phyloP scores from a whole-genome alignment of 495 filamentous ascomycete species.

The Delitschia confertaspora region DNA sequence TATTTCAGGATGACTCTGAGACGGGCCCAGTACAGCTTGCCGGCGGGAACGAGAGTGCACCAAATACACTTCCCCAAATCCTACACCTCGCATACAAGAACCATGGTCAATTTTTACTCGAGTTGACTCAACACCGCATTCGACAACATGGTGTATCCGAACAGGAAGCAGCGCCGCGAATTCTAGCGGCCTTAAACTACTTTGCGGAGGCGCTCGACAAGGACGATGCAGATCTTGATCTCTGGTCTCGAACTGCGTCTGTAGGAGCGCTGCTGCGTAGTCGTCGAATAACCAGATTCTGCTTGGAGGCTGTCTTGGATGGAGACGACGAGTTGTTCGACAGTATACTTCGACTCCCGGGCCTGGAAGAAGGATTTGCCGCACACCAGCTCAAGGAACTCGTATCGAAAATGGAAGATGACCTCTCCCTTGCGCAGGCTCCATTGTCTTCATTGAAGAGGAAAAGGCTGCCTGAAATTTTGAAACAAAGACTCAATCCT shows the following conservation, averaged over 20 bases:
- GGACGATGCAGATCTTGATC: slow-evolving; percentile 84
- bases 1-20: slow-evolving; percentile 31
- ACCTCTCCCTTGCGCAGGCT: slow-evolving; percentile 57
- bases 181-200: slow-evolving; percentile 37
- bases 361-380: slow-evolving; percentile 78
- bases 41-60: slow-evolving; percentile 51
- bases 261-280: slow-evolving; percentile 69
- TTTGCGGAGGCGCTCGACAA: slow-evolving; percentile 73
- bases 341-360: slow-evolving; percentile 62
- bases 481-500: slow-evolving; percentile 63
- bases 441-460: slow-evolving; percentile 54
- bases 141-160: slow-evolving; percentile 30
- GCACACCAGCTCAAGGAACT: slow-evolving; percentile 60
- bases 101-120: slow-evolving; percentile 79
- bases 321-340: slow-evolving; percentile 67
- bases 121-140: slow-evolving; percentile 53
- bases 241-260: slow-evolving; percentile 83
- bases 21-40: slow-evolving; percentile 33
- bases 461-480: slow-evolving; percentile 51
- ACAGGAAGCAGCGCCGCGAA: slow-evolving; percentile 24
- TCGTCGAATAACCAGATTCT: slow-evolving; percentile 68
- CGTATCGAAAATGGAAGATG: slow-evolving; percentile 60
- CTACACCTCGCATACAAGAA: slow-evolving; percentile 93
- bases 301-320: slow-evolving; percentile 84
- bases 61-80: slow-evolving; percentile 76